Evolutionary conservation across 257 asterid genomes (phyloP).

Genomic region (Nicotiana undulata): DNA sequence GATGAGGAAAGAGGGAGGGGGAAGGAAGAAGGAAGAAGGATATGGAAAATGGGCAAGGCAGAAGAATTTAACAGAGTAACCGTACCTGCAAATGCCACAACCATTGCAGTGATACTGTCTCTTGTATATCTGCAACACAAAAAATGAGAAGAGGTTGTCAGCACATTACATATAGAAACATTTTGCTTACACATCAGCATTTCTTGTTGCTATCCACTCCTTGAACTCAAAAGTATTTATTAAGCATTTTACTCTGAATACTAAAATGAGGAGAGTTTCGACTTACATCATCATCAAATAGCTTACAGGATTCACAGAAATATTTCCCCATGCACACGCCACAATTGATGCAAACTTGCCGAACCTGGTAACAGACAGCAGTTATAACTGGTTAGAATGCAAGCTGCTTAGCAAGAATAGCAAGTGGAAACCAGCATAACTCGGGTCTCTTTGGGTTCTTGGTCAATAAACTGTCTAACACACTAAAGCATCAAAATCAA

Average conservation of each 20-base stretch:
- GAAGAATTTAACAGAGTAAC: not conserved
- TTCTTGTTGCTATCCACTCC: not conserved
- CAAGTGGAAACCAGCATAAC: not conserved
- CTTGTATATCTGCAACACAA: slow-evolving; percentile 56
- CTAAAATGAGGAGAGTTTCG: not conserved
- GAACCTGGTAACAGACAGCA: slow-evolving; percentile 35
- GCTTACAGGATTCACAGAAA: slow-evolving; percentile 73
- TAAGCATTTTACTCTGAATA: not conserved
- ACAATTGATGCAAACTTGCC: slow-evolving; percentile 65
- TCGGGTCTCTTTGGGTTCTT: not conserved
- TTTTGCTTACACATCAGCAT: not conserved
- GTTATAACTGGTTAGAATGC: not conserved
- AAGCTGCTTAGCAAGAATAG: not conserved
- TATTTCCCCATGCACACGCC: slow-evolving; percentile 86
- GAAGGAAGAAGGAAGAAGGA: not conserved
- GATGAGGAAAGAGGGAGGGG: not conserved
- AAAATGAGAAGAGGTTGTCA: not conserved
- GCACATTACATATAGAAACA: not conserved
- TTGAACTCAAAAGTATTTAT: not conserved
- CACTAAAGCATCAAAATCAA: not conserved
- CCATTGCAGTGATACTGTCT: slow-evolving; percentile 73
- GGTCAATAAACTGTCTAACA: not conserved
- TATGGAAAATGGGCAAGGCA: not conserved
- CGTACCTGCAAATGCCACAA: slow-evolving; percentile 91
- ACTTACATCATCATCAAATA: slow-evolving; percentile 86